A percentile compares a stretch with the other conserved stretches of the same genome.
phyloP scores from a whole-genome alignment of 1,139 yeast species.

The Schwanniomyces etchellsii region DNA sequence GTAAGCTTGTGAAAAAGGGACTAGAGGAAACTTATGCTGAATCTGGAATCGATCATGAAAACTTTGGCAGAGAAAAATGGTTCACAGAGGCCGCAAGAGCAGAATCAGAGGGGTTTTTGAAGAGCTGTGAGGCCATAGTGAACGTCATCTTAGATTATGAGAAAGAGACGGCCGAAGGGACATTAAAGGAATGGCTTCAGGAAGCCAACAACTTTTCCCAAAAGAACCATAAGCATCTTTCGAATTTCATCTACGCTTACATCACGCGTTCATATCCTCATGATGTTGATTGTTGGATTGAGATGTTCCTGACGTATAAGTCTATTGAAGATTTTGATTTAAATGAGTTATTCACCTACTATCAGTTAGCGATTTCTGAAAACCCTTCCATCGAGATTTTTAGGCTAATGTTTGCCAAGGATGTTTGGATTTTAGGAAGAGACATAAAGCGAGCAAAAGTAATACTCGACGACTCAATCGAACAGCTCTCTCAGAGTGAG shows the following conservation, averaged over 20 bases:
- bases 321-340: slow-evolving; percentile 12
- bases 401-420: slow-evolving; percentile 69
- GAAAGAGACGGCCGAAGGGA: slow-evolving; percentile 6
- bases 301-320: slow-evolving; percentile 44
- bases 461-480: slow-evolving; percentile 46
- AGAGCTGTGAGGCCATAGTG: slow-evolving; percentile 37
- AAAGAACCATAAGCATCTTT: slow-evolving; percentile 25
- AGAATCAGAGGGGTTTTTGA: slow-evolving; percentile 28
- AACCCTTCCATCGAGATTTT: slow-evolving; percentile 49
- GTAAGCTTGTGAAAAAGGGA: slow-evolving; percentile 48
- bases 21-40: slow-evolving; percentile 30
- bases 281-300: slow-evolving; percentile 51
- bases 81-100: slow-evolving; percentile 31
- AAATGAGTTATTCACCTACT: slow-evolving; percentile 38
- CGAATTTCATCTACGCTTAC: slow-evolving; percentile 43
- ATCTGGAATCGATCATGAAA: slow-evolving; percentile 15
- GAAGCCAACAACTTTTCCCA: slow-evolving; percentile 36
- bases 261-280: slow-evolving; percentile 44
- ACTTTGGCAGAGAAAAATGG: slow-evolving; percentile 37
- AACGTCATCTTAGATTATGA: slow-evolving; percentile 13
- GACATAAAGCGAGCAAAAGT: slow-evolving; percentile 49
- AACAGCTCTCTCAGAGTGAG: slow-evolving; percentile 36
- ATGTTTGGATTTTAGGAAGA: slow-evolving; percentile 45
- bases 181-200: slow-evolving; percentile 18
- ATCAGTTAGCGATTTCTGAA: slow-evolving; percentile 44